These are phyloP conservation scores for Globisporangium viniferum DNA, from an alignment of 352 stramenopile species.

Conservation along the genomic window DNA sequence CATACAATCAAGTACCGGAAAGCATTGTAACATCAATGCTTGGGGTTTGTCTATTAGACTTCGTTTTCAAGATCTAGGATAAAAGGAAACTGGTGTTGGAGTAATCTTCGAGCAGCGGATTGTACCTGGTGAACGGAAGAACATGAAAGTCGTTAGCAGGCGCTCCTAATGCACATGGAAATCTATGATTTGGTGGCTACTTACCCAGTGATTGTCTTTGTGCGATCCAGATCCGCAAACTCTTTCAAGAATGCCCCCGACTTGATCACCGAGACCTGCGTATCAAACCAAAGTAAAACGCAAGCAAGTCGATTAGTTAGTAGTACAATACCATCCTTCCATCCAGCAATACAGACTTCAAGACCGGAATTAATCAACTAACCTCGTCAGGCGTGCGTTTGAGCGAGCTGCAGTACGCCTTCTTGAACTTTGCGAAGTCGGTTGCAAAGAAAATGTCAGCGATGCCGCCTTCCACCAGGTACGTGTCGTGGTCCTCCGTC, in stretches of 20 bases:
- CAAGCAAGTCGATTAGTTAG: background rate
- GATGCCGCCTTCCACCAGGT: constrained; percentile 79
- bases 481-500: constrained; percentile 86
- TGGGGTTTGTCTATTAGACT: background rate
- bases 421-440: constrained; percentile 80
- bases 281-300: background rate
- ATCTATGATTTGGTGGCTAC: background rate
- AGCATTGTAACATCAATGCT: background rate
- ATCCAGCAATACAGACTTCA: background rate
- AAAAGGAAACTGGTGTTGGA: background rate
- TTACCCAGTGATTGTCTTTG: constrained; percentile 77
- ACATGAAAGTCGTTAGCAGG: background rate
- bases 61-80: background rate
- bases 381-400: constrained; percentile 42
- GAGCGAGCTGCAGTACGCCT: constrained; percentile 73
- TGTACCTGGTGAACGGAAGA: background rate
- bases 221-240: constrained; percentile 75
- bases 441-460: constrained; percentile 92
- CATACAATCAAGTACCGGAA: too few relatives aligned
- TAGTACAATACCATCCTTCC: background rate
- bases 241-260: constrained; percentile 73
- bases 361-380: background rate
- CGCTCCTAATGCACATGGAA: too few relatives aligned
- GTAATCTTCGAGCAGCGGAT: background rate
- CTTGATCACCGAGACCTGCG: constrained; percentile 81